These are phyloP conservation scores for Coelastrella sp. DNA, from an alignment of 139 green algal species.

Conservation along the genomic window DNA sequence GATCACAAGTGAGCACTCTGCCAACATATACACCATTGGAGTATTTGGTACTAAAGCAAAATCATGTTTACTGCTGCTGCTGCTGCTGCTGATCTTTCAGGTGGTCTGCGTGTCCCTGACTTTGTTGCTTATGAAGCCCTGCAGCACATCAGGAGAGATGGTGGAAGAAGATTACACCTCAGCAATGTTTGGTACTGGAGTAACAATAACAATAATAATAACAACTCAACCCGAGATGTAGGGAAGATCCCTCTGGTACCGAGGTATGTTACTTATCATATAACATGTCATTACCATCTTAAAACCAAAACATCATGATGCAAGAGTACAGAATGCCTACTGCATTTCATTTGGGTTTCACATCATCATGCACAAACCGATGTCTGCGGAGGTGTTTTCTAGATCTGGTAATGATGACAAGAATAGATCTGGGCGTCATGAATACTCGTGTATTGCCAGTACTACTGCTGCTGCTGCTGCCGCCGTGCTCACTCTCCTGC, in stretches of 20 bases:
- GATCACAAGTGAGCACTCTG: too few species aligned
- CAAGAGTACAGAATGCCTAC: too few species aligned
- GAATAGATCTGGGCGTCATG: too few species aligned
- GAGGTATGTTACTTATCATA: background rate
- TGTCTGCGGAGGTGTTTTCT: too few species aligned
- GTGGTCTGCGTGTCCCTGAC: conserved; percentile 12
- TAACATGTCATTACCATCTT: too few species aligned
- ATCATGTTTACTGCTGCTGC: conserved; percentile 7
- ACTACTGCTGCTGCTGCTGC: background rate
- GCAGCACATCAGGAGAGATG: background rate
- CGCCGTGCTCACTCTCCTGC: background rate
- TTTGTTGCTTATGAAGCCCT: background rate
- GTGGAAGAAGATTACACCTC: background rate
- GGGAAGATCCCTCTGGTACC: background rate
- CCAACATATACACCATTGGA: too few species aligned
- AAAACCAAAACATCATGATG: too few species aligned
- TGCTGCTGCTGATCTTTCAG: background rate
- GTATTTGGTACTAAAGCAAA: too few species aligned
- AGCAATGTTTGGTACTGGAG: conserved; percentile 42
- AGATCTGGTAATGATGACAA: too few species aligned
- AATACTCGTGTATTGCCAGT: background rate
- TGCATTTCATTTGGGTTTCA: too few species aligned
- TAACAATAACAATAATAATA: background rate
- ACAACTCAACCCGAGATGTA: background rate
- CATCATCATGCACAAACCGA: too few species aligned